These are phyloP conservation scores for Aspergillus ochraceoroseus DNA, from an alignment of 2,329 filamentous ascomycete species.

Conservation along the genomic window DNA sequence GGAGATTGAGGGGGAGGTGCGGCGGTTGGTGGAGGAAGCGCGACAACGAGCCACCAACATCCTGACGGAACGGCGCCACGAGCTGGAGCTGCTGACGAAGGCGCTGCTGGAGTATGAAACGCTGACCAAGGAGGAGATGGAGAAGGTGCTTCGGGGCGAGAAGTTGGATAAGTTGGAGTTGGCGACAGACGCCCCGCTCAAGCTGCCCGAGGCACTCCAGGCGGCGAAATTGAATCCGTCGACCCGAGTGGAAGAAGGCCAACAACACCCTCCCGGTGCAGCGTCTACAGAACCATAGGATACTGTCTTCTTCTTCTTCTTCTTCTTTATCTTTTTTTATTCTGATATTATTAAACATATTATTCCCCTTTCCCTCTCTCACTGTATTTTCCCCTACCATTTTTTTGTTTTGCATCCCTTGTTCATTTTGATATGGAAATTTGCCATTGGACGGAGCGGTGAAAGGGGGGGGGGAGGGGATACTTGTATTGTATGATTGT, in stretches of 20 bases:
- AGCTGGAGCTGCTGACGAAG: slow-evolving; percentile 81
- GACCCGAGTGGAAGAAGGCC: slow-evolving; percentile 20
- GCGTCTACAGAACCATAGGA: slow-evolving; percentile 25
- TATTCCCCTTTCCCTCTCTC: too few relatives aligned
- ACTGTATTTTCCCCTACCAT: too few relatives aligned
- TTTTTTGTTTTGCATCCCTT: too few relatives aligned
- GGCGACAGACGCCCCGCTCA: slow-evolving; percentile 54
- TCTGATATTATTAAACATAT: too few relatives aligned
- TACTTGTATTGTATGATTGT: too few relatives aligned
- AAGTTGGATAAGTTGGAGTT: slow-evolving; percentile 65
- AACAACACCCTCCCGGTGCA: too few relatives aligned
- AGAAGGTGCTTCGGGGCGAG: slow-evolving; percentile 83
- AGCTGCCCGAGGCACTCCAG: slow-evolving; percentile 56
- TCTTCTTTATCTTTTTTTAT: slow-evolving; percentile 3
- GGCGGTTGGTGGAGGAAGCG: slow-evolving; percentile 75
- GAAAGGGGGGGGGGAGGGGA: too few relatives aligned
- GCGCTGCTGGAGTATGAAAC: slow-evolving; percentile 94
- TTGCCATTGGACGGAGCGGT: too few relatives aligned
- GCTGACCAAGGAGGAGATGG: slow-evolving; percentile 79
- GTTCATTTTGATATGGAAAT: too few relatives aligned
- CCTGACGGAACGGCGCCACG: slow-evolving; percentile 68
- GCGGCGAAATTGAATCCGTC: slow-evolving; percentile 28
- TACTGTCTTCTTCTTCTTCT: slow-evolving; percentile 5
- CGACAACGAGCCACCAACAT: slow-evolving; percentile 68
- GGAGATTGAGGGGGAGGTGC: slow-evolving; percentile 82